Conservation (phyloP, 805 yeast genomes). For the Grigorovia jiainica region DNA sequence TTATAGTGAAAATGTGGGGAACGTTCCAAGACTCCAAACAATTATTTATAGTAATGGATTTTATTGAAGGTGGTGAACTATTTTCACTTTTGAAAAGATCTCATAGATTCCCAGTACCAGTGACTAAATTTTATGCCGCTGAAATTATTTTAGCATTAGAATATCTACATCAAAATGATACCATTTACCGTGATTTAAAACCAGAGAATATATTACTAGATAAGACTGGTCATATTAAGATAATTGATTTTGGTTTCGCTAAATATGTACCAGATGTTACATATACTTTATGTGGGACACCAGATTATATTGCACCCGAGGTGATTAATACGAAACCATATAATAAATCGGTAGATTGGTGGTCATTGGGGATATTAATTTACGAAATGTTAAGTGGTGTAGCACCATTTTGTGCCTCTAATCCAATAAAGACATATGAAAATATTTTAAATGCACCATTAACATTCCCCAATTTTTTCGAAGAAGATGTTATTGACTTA, state of each 20-base stretch:
- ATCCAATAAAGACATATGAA: conserved; percentile 91
- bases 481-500: conserved; percentile 69
- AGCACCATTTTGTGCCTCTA: conserved; percentile 87
- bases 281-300: conserved; percentile 91
- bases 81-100: conserved; percentile 79
- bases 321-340: conserved; percentile 90
- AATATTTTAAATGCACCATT: conserved; percentile 77
- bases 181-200: conserved; percentile 84
- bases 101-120: conserved; percentile 89
- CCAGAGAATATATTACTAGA: conserved; percentile 88
- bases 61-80: conserved; percentile 91
- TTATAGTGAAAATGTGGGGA: conserved; percentile 92
- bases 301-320: conserved; percentile 95
- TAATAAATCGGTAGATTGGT: conserved; percentile 94
- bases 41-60: conserved; percentile 92
- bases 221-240: conserved; percentile 80
- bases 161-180: conserved; percentile 75
- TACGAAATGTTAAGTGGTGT: conserved; percentile 93
- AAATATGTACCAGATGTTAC: conserved; percentile 88
- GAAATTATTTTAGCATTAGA: conserved; percentile 81
- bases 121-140: conserved; percentile 92
- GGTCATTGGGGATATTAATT: conserved; percentile 89
- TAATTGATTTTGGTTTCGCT: conserved; percentile 93
- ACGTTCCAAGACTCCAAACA: conserved; percentile 83
- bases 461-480: conserved; percentile 66